Base-by-base conservation (phyloP, 805 yeast genomes). In the Zygoascus bituminiphila region DNA sequence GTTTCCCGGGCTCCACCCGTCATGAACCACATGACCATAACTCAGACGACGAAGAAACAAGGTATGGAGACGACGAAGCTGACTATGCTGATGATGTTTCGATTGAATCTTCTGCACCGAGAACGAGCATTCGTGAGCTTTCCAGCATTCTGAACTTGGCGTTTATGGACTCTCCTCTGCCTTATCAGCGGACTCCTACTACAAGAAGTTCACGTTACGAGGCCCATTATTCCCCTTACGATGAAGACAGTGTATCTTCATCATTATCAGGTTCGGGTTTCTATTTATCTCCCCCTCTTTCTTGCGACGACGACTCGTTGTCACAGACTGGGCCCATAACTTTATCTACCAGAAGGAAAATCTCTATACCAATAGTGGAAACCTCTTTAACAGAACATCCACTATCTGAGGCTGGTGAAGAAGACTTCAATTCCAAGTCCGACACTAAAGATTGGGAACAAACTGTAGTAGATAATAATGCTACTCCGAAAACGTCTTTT, bases 401-500 rank as follows among this genome's bases (percentile, higher is more conserved):
- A 12, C 33, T 29, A 15, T 29, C 33, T 29, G 33, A 29, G n/a
- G 15, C n/a, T 12, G 33, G n/a, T 12, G 33, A 29, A 29, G 33
- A 4, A 4, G 4, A 12, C 9, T 29, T 29, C 33, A 29, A 6
- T 6, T 29, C 15, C 15, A 29, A 29, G 4, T 29, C 33, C 33
- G 33, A 12, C n/a, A 12, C 33, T 12, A 7, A 29, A 15, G 33
- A 29, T 29, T n/a, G n/a, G n/a, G n/a, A n/a, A n/a, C n/a, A n/a
- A n/a, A n/a, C n/a, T n/a, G n/a, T n/a, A n/a, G n/a, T n/a, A n/a
- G 14, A 26, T 9, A 26, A 26, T 26, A 26, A 36, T 12, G 39
- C n/a, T 15, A 25, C 12, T 24, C 39, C 39, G 17, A 36, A 5
- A 5, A 12, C 12, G 5, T 51, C 58, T 10, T 42, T 58, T 33